Evolutionary conservation across 73 alveolate genomes (phyloP).

Genomic region (Paramecium tetraurelia): DNA sequence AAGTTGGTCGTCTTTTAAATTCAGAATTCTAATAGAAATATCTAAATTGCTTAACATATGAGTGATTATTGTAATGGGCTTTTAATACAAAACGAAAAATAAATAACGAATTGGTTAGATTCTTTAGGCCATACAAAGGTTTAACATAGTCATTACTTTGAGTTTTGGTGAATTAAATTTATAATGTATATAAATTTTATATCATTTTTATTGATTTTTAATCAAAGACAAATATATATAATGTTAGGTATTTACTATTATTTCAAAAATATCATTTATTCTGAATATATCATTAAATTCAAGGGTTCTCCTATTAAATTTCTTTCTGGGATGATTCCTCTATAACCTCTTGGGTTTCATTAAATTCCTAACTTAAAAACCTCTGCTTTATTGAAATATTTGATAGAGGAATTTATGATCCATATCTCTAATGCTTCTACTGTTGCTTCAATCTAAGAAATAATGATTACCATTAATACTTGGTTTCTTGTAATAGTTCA

Average conservation of each 20-base stretch:
- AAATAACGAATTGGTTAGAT: neutral
- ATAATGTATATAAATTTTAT: neutral
- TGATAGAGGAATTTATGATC: neutral
- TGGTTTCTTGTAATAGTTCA: neutral
- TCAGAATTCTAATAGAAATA: neutral
- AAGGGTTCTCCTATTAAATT: neutral
- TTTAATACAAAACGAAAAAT: neutral
- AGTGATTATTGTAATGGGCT: neutral
- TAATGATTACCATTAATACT: neutral
- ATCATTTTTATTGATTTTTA: neutral
- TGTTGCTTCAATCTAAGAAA: neutral
- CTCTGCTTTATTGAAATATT: neutral
- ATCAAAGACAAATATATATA: neutral
- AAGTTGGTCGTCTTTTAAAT: neutral
- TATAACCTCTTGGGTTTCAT: neutral
- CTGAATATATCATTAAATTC: neutral
- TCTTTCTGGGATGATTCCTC: neutral
- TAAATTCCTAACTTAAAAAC: neutral
- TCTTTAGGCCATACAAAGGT: neutral
- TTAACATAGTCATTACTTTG: neutral
- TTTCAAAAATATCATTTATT: too few relatives aligned
- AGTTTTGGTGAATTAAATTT: neutral
- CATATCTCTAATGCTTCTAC: neutral
- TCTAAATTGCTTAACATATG: neutral
- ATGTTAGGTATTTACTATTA: too few relatives aligned